Conservation (phyloP, 176 grass and related monocot genomes). For the Paspalum vaginatum region DNA sequence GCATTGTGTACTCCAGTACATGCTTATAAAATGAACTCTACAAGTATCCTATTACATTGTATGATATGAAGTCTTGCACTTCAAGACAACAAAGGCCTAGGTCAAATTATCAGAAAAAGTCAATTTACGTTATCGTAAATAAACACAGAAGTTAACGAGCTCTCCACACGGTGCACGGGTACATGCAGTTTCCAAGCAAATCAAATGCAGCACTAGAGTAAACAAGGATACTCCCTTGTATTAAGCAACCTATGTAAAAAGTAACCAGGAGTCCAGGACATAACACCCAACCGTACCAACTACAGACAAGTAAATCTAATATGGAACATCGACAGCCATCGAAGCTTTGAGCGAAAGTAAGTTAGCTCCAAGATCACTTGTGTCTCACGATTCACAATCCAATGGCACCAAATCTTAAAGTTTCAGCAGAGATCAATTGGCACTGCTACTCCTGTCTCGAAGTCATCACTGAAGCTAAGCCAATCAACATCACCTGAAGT, state of each 20-base stretch:
- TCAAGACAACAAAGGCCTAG: neutral
- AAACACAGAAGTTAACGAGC: neutral
- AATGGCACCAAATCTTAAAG: neutral
- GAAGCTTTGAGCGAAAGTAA: constrained; percentile 10
- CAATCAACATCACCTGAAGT: neutral
- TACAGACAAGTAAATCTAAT: constrained; percentile 20
- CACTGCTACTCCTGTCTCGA: constrained; percentile 8
- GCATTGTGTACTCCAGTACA: neutral
- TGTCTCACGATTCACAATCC: constrained; percentile 3
- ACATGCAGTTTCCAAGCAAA: constrained; percentile 5
- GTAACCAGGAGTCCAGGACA: constrained; percentile 32
- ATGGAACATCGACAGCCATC: neutral
- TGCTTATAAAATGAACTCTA: neutral
- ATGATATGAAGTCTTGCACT: neutral
- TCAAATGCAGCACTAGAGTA: constrained; percentile 22
- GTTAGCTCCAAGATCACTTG: constrained; percentile 16
- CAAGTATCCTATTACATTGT: neutral
- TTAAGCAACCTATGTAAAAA: constrained; percentile 41
- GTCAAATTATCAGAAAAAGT: neutral
- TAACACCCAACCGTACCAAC: constrained; percentile 21
- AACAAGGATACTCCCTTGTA: constrained; percentile 30
- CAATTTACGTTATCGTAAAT: constrained; percentile 1
- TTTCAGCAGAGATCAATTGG: neutral
- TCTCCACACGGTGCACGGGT: neutral
- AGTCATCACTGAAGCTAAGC: constrained; percentile 27